These are phyloP conservation scores for Sclerotinia spermophila DNA, from an alignment of 2,329 filamentous ascomycete genomes.

Conservation along the genomic window DNA sequence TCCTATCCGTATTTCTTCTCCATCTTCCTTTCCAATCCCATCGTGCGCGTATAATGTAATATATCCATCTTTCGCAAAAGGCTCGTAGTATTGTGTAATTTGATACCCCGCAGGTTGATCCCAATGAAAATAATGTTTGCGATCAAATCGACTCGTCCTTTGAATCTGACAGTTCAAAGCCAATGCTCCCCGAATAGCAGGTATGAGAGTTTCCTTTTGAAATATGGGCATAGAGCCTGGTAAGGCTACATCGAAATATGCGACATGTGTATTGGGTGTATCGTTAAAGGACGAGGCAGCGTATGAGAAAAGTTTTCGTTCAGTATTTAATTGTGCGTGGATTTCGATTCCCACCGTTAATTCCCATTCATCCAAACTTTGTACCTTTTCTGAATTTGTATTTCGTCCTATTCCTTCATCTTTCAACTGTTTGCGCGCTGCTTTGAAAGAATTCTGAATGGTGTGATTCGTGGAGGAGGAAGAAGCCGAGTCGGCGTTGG, in stretches of 20 bases:
- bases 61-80: slow-evolving; percentile 65
- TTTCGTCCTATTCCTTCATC: slow-evolving; percentile 57
- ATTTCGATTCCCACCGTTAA: slow-evolving; percentile 96
- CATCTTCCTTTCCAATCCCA: slow-evolving; percentile 73
- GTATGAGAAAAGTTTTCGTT: slow-evolving; percentile 82
- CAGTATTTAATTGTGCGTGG: slow-evolving; percentile 90
- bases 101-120: slow-evolving; percentile 96
- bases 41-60: slow-evolving; percentile 71
- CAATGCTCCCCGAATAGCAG: slow-evolving; percentile 84
- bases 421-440: slow-evolving; percentile 63
- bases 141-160: slow-evolving; percentile 76
- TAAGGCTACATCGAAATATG: slow-evolving; percentile 82
- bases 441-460: slow-evolving; percentile 45
- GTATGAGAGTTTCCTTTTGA: slow-evolving; percentile 77
- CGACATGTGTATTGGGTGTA: slow-evolving; percentile 78
- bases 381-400: slow-evolving; percentile 43
- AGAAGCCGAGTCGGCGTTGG: slow-evolving; percentile 16
- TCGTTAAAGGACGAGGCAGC: slow-evolving; percentile 63
- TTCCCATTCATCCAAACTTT: slow-evolving; percentile 66
- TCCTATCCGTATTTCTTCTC: slow-evolving; percentile 65
- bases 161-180: slow-evolving; percentile 79
- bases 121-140: slow-evolving; percentile 99
- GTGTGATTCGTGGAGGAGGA: slow-evolving; percentile 1
- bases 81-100: slow-evolving; percentile 91
- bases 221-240: slow-evolving; percentile 87